phyloP scores from a whole-genome alignment of 345 rosid genomes.

The Stellera chamaejasme region DNA sequence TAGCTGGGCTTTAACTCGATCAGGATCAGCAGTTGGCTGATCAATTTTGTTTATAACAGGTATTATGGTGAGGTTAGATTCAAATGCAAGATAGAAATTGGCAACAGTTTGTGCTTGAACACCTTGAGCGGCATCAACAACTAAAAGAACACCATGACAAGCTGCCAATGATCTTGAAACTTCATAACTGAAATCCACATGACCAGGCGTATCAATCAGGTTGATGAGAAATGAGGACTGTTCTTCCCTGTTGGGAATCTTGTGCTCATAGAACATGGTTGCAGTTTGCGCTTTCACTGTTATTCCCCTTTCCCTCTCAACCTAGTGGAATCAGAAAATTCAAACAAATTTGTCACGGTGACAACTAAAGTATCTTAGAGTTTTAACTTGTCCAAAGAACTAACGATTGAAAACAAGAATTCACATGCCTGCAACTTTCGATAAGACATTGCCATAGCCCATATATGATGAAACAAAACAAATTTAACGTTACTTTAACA shows the following conservation, averaged over 20 bases:
- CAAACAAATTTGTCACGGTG: neutral
- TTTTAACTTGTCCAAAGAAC: no score
- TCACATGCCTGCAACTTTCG: no score
- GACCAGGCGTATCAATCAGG: constrained; percentile 93
- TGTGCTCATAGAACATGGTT: constrained; percentile 72
- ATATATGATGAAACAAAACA: no score
- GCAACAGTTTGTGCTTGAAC: constrained; percentile 99
- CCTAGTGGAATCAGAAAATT: constrained; percentile 34
- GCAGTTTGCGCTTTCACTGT: constrained; percentile 98
- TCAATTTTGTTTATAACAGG: constrained; percentile 94
- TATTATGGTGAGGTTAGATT: constrained; percentile 65
- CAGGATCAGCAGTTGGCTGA: constrained; percentile 99
- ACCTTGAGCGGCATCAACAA: constrained; percentile 98
- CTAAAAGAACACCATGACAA: constrained; percentile 96
- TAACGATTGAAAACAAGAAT: no score
- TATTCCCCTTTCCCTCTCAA: constrained; percentile 98
- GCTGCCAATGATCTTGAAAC: constrained; percentile 98
- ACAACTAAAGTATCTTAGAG: neutral
- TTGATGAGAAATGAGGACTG: constrained; percentile 48
- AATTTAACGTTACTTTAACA: no score
- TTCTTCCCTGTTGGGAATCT: constrained; percentile 19
- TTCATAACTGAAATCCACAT: constrained; percentile 97
- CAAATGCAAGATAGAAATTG: constrained; percentile 93
- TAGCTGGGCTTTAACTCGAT: constrained; percentile 86
- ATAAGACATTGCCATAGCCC: no score